Evolutionary conservation across 441 rosid species (phyloP).

Genomic region (Gossypium davidsonii): DNA sequence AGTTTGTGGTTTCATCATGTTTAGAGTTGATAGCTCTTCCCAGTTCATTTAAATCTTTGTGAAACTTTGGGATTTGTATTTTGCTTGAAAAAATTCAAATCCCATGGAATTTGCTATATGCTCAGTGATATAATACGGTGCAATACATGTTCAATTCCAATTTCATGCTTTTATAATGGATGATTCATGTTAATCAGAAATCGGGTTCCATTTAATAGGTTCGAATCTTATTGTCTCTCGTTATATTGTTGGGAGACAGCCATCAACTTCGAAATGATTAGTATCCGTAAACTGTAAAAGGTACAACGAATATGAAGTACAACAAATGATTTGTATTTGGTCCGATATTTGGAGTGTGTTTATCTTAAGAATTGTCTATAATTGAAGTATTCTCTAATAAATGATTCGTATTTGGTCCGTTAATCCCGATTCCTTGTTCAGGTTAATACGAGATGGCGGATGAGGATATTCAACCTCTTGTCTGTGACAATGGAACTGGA

Average conservation of each 20-base stretch:
- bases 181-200: neutral
- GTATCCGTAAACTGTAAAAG: too few relatives aligned
- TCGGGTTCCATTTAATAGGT: neutral
- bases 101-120: neutral
- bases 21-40: neutral
- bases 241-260: too few relatives aligned
- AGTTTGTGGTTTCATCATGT: neutral
- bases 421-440: constrained; percentile 12
- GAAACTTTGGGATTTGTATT: neutral
- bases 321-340: too few relatives aligned
- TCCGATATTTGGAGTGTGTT: too few relatives aligned
- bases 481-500: too few relatives aligned
- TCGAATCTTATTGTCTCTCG: neutral
- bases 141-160: neutral
- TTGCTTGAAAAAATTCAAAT: neutral
- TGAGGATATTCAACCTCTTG: too few relatives aligned
- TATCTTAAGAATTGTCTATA: too few relatives aligned
- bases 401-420: neutral
- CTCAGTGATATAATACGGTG: neutral
- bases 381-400: neutral
- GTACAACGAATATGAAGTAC: too few relatives aligned
- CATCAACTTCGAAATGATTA: too few relatives aligned
- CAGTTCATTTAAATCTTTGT: neutral
- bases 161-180: neutral
- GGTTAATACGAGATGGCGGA: constrained; percentile 20